Conservation (phyloP, 768 basidiomycete genomes). For the Termitomyces sp. region DNA sequence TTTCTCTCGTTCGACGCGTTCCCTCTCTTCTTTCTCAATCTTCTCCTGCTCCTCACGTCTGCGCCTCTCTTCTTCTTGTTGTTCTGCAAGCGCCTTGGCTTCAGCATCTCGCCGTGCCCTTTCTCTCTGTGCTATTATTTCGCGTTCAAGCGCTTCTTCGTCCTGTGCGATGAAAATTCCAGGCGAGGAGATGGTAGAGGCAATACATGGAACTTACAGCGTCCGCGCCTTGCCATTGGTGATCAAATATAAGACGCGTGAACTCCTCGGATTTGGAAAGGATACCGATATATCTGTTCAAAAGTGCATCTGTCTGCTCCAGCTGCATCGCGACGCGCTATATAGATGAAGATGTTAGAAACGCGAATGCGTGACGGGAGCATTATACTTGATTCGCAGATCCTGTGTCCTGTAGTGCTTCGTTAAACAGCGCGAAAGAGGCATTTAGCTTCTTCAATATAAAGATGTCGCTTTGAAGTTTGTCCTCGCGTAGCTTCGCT, state of each 20-base stretch:
- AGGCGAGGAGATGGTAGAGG: background rate
- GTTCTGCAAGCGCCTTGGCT: conserved; percentile 30
- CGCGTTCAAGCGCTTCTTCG: conserved; percentile 45
- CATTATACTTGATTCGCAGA: conserved; percentile 62
- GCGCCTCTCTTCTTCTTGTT: conserved; percentile 34
- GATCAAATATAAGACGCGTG: conserved; percentile 67
- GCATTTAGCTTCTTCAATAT: conserved; percentile 69
- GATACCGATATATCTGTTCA: conserved; percentile 70
- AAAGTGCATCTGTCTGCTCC: conserved; percentile 62
- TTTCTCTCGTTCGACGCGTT: conserved; percentile 39
- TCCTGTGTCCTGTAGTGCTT: conserved; percentile 57
- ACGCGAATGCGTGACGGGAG: background rate
- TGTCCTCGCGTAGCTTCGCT: conserved; percentile 49
- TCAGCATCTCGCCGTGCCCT: conserved; percentile 37
- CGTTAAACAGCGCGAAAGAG: conserved; percentile 61
- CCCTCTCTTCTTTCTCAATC: conserved; percentile 30
- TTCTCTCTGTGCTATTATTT: conserved; percentile 38
- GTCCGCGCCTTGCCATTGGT: conserved; percentile 70
- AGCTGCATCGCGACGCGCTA: conserved; percentile 65
- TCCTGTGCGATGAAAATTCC: conserved; percentile 38
- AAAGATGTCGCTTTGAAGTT: conserved; percentile 67
- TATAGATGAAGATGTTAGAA: background rate
- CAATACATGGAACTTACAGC: conserved; percentile 37
- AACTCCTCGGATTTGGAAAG: conserved; percentile 66
- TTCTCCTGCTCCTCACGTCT: conserved; percentile 47